phyloP scores from a whole-genome alignment of 148 eudicot genomes.

The Camellia granthamiana region DNA sequence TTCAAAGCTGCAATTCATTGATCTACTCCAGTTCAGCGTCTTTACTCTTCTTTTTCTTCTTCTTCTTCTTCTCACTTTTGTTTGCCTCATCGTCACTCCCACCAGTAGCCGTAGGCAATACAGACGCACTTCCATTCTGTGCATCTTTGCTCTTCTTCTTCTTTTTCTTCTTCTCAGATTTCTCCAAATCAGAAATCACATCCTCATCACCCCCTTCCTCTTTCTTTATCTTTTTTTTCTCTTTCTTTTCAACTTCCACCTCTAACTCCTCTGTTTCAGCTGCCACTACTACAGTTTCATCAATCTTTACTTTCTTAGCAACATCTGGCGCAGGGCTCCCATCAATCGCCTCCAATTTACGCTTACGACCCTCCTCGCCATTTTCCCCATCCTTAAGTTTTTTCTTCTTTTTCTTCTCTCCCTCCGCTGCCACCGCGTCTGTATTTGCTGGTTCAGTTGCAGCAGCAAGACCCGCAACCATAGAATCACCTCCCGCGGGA shows the following conservation, averaged over 20 bases:
- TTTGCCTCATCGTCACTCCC: constrained; percentile 32
- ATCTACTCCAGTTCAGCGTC: constrained; percentile 40
- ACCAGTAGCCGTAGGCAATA: background rate
- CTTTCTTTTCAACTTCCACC: background rate
- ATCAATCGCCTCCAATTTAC: constrained; percentile 15
- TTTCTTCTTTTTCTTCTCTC: constrained; percentile 50
- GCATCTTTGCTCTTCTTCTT: constrained; percentile 13
- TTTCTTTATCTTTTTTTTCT: constrained; percentile 3
- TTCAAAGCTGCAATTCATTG: constrained; percentile 4
- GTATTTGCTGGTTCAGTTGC: constrained; percentile 33
- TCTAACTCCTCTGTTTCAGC: background rate
- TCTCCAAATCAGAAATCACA: constrained; percentile 2
- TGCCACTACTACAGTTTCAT: background rate
- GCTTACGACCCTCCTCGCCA: constrained; percentile 20
- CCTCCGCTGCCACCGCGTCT: constrained; percentile 27
- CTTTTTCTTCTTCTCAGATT: constrained; percentile 3
- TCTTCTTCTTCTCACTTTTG: constrained; percentile 43
- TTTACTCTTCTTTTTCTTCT: constrained; percentile 63
- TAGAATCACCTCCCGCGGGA: constrained; percentile 74
- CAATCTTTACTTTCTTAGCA: constrained; percentile 3
- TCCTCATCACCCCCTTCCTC: background rate
- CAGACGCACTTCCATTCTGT: background rate
- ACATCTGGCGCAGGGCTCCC: constrained; percentile 10
- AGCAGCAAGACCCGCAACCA: constrained; percentile 74
- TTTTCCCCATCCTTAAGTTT: constrained; percentile 37